Evolutionary conservation across 2,329 filamentous ascomycete species (phyloP).

Genomic region (Colletotrichum abscissum): DNA sequence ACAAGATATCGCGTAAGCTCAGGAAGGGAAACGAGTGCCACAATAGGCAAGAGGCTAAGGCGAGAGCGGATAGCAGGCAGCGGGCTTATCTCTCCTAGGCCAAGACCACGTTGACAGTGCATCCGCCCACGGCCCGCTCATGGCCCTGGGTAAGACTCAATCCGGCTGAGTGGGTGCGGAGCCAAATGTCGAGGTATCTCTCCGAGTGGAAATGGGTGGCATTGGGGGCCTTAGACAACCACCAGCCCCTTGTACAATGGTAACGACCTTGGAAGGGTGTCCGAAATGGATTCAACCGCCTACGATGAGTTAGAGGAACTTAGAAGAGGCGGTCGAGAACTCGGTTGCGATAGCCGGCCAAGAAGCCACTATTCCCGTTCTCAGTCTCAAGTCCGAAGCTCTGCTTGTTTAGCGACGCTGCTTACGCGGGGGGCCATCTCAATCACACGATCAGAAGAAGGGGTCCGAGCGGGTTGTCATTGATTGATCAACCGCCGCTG

Average conservation of each 20-base stretch:
- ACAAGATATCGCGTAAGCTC: neutral
- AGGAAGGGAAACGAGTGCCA: neutral
- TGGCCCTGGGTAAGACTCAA: neutral
- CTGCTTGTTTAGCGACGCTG: neutral
- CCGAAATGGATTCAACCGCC: neutral
- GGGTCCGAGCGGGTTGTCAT: neutral
- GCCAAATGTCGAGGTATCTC: neutral
- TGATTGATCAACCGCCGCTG: too few species aligned
- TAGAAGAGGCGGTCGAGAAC: neutral
- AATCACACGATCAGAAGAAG: neutral
- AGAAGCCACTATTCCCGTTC: neutral
- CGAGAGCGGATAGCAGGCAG: neutral
- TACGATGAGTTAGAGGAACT: neutral
- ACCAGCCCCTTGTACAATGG: neutral
- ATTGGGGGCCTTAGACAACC: neutral
- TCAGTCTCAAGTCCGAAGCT: neutral
- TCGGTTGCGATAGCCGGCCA: neutral
- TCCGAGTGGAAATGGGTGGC: neutral
- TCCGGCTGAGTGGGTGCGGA: constrained; percentile 5
- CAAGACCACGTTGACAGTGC: neutral
- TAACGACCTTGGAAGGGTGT: neutral
- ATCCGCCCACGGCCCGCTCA: neutral
- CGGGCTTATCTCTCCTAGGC: neutral
- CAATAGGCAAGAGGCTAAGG: neutral
- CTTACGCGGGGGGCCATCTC: neutral